phyloP scores from a whole-genome alignment of 345 rosid species.

The Trapa bicornis region DNA sequence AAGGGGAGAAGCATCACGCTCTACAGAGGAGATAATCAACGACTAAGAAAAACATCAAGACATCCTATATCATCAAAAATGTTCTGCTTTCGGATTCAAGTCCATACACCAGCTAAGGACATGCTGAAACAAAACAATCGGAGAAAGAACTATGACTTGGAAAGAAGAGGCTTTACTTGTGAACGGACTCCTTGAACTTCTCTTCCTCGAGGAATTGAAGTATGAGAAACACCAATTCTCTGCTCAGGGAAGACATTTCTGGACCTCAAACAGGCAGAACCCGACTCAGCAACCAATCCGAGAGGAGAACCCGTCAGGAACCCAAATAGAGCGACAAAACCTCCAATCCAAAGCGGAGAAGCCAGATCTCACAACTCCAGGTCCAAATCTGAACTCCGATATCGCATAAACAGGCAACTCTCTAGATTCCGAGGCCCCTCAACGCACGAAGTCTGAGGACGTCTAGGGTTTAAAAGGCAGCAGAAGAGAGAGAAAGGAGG shows the following conservation, averaged over 20 bases:
- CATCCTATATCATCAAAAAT: not conserved
- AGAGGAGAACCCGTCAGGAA: not conserved
- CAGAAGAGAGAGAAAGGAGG: slow-evolving; percentile 26
- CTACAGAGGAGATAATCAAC: not conserved
- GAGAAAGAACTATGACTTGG: not conserved
- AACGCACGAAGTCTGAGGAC: slow-evolving; percentile 24
- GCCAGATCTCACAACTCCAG: slow-evolving; percentile 8
- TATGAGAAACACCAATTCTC: slow-evolving; percentile 84
- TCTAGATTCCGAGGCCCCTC: not conserved
- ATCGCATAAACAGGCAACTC: not conserved
- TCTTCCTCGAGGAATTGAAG: slow-evolving; percentile 94
- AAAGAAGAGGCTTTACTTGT: slow-evolving; percentile 33
- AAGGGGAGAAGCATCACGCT: not conserved
- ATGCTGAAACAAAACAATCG: not conserved
- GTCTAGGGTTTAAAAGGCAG: slow-evolving; percentile 81
- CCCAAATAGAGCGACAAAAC: not conserved
- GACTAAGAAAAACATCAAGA: not conserved
- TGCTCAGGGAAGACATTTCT: slow-evolving; percentile 64
- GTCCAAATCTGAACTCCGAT: slow-evolving; percentile 7
- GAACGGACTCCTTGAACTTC: slow-evolving; percentile 79
- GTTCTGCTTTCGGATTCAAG: slow-evolving; percentile 1
- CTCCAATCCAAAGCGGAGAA: not conserved
- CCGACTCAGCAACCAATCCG: slow-evolving; percentile 4
- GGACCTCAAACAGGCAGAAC: slow-evolving; percentile 2
- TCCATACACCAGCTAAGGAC: not conserved